phyloP scores from a whole-genome alignment of 306 rosid genomes.

The Vigna unguiculata region DNA sequence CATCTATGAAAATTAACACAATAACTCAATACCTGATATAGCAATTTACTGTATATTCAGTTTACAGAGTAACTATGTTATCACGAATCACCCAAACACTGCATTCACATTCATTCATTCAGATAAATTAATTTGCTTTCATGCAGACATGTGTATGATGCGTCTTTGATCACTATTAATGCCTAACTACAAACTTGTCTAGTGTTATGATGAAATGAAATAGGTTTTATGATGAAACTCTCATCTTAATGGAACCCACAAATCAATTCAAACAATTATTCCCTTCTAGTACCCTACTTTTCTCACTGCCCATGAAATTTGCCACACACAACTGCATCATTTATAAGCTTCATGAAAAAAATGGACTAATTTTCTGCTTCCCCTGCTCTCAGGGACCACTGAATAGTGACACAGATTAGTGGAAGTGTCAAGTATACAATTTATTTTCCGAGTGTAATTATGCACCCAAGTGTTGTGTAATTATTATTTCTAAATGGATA shows the following conservation, averaged over 20 bases:
- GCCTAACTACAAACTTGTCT: not conserved
- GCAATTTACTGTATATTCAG: not conserved
- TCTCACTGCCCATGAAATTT: not conserved
- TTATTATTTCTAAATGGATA: too few species aligned
- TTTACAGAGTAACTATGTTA: not conserved
- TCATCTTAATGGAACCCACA: slow-evolving; percentile 12
- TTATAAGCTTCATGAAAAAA: not conserved
- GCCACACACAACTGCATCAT: not conserved
- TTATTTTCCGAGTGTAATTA: not conserved
- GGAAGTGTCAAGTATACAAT: too few species aligned
- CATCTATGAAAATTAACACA: not conserved
- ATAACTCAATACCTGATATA: not conserved
- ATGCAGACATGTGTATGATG: not conserved
- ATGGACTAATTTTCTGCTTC: too few species aligned
- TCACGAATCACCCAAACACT: not conserved
- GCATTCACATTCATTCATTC: not conserved
- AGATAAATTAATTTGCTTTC: not conserved
- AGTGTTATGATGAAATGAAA: not conserved
- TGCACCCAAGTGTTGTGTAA: not conserved
- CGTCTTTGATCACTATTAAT: not conserved
- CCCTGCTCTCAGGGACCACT: too few species aligned
- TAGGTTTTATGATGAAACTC: not conserved
- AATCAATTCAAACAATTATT: slow-evolving; percentile 26
- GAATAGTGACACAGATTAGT: too few species aligned
- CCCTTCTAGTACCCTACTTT: not conserved